Conservation (phyloP, 257 asterid genomes). For the Plectranthus barbatus region DNA sequence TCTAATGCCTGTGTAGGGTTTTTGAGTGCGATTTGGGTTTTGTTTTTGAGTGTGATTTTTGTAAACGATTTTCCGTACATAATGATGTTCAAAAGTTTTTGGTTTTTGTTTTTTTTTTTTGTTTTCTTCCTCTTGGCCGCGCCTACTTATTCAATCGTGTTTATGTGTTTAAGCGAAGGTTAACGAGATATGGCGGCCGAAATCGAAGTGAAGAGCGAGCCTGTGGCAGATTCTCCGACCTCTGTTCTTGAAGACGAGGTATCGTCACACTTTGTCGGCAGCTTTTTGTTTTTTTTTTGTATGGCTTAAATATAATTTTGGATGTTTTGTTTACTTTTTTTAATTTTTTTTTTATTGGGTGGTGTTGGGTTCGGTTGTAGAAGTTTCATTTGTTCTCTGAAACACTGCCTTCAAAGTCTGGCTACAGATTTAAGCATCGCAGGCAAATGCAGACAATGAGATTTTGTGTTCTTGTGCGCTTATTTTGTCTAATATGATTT, state of each 20-base stretch:
- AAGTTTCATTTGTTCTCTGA: too few species aligned
- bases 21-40: background rate
- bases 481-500: background rate
- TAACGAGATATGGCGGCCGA: constrained; percentile 39
- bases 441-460: too few species aligned
- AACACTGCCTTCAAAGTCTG: too few species aligned
- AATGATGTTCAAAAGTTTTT: background rate
- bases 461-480: too few species aligned
- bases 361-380: background rate
- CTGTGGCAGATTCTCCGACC: constrained; percentile 78
- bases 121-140: background rate
- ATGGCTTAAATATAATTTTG: background rate
- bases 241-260: constrained; percentile 97
- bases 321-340: too few species aligned
- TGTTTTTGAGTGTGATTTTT: background rate
- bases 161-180: constrained; percentile 10
- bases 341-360: too few species aligned
- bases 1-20: background rate
- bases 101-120: background rate
- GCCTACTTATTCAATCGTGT: background rate
- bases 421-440: too few species aligned
- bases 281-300: background rate
- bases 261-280: background rate
- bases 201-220: constrained; percentile 45
- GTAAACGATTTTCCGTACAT: background rate